Percentiles rank a stretch among this genome's conserved stretches.
phyloP scores from a whole-genome alignment of 345 rosid species.

The Triadica sebifera region DNA sequence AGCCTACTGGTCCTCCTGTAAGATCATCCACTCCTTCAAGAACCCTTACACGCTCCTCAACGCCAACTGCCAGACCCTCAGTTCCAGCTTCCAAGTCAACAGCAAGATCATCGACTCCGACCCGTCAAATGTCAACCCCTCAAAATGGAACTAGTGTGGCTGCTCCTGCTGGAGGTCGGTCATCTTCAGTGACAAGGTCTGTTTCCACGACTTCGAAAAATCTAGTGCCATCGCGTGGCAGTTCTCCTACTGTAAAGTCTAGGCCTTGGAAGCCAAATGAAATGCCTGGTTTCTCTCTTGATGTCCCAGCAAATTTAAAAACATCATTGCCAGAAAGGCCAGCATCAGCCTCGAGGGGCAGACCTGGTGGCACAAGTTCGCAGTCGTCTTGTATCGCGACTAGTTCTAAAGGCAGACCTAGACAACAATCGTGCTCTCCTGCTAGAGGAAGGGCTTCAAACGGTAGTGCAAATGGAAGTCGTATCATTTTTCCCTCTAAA shows the following conservation, averaged over 20 bases:
- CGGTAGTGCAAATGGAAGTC: slow-evolving; percentile 1
- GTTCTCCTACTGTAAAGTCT: slow-evolving; percentile 23
- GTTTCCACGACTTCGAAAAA: slow-evolving; percentile 19
- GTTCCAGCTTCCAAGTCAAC: slow-evolving; percentile 36
- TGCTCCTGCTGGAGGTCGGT: slow-evolving; percentile 34
- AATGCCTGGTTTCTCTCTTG: slow-evolving; percentile 31
- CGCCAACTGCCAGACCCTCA: slow-evolving; percentile 47
- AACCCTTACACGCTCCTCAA: slow-evolving; percentile 42
- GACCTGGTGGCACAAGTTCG: slow-evolving; percentile 18
- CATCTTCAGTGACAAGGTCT: slow-evolving; percentile 52
- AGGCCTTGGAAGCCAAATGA: slow-evolving; percentile 32
- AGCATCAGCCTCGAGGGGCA: slow-evolving; percentile 29
- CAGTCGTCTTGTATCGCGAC: slow-evolving; percentile 47
- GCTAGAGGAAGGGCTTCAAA: slow-evolving; percentile 21
- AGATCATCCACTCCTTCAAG: slow-evolving; percentile 56
- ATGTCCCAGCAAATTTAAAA: slow-evolving; percentile 29
- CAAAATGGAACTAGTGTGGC: slow-evolving; percentile 10
- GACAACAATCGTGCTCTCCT: slow-evolving; percentile 31
- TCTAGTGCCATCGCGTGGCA: slow-evolving; percentile 25
- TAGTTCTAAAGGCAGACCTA: slow-evolving; percentile 22
- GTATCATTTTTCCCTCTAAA: slow-evolving; percentile 10
- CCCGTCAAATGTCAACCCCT: slow-evolving; percentile 18
- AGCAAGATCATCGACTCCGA: slow-evolving; percentile 29
- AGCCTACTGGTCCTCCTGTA: slow-evolving; percentile 36
- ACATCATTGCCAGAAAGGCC: slow-evolving; percentile 32